Conservation (phyloP, 139 green algal species). For the Chlorella sp. region DNA sequence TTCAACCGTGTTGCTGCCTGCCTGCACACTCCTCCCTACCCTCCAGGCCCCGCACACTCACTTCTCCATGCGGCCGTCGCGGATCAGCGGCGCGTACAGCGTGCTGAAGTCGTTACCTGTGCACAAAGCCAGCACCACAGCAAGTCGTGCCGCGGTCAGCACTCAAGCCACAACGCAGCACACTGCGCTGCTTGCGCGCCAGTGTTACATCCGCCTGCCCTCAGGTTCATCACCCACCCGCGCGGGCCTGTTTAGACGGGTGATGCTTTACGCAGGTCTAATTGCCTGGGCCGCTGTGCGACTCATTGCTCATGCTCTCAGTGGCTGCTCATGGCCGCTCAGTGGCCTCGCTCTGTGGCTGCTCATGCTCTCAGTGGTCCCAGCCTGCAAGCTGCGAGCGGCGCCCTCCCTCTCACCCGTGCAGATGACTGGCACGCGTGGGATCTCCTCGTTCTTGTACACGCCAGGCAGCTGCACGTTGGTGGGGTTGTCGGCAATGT, state of each 20-base stretch:
- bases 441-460: slow-evolving; percentile 90
- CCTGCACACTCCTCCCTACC: too few species aligned
- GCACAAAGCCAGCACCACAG: neutral
- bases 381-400: neutral
- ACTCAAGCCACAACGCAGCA: neutral
- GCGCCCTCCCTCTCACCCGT: slow-evolving; percentile 46
- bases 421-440: slow-evolving; percentile 90
- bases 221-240: too few species aligned
- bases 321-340: too few species aligned
- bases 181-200: neutral
- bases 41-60: too few species aligned
- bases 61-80: slow-evolving; percentile 99
- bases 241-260: too few species aligned
- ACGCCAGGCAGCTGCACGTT: slow-evolving; percentile 97
- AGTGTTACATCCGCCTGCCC: too few species aligned
- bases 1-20: too few species aligned
- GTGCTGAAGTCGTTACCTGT: slow-evolving; percentile 98
- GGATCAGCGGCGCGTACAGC: slow-evolving; percentile 97
- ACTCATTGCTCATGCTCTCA: too few species aligned
- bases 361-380: neutral
- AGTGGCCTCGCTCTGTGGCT: neutral
- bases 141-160: neutral
- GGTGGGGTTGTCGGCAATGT: slow-evolving; percentile 99
- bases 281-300: too few species aligned
- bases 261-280: too few species aligned